These are phyloP conservation scores for Globisporangium okanoganense DNA, from an alignment of 352 stramenopile genomes.

Conservation along the genomic window DNA sequence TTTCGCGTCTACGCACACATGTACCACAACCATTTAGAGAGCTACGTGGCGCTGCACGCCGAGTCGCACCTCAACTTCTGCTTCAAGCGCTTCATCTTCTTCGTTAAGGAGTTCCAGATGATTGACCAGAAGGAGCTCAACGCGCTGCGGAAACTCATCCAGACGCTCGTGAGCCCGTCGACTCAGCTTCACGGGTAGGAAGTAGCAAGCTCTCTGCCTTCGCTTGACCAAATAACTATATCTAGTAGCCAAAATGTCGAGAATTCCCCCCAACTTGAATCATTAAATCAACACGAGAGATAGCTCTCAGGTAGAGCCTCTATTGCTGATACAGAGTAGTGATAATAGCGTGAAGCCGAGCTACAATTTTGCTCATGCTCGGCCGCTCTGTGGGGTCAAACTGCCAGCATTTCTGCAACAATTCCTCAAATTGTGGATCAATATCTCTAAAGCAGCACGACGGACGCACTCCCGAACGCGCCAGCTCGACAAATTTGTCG, in stretches of 20 bases:
- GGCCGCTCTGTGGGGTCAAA: constrained; percentile 25
- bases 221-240: not conserved
- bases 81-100: constrained; percentile 98
- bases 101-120: constrained; percentile 91
- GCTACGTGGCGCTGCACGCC: constrained; percentile 88
- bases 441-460: constrained; percentile 6
- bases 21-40: constrained; percentile 93
- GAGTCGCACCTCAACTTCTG: constrained; percentile 95
- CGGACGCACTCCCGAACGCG: constrained; percentile 19
- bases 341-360: constrained; percentile 3
- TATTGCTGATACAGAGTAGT: not conserved
- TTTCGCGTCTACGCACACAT: constrained; percentile 97
- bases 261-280: not conserved
- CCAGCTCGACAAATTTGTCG: constrained; percentile 28
- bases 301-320: not conserved
- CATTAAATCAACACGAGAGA: not conserved
- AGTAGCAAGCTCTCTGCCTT: not conserved
- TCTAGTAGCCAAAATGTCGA: not conserved
- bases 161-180: constrained; percentile 20
- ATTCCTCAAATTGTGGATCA: constrained; percentile 9
- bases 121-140: constrained; percentile 94
- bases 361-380: constrained; percentile 19
- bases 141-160: constrained; percentile 92
- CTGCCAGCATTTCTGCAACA: constrained; percentile 28
- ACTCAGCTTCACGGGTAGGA: not conserved